Evolutionary conservation across 129 eudicot species (phyloP), one percentile per base, ranked within the genome.

Genomic region (Artemisia annua): DNA sequence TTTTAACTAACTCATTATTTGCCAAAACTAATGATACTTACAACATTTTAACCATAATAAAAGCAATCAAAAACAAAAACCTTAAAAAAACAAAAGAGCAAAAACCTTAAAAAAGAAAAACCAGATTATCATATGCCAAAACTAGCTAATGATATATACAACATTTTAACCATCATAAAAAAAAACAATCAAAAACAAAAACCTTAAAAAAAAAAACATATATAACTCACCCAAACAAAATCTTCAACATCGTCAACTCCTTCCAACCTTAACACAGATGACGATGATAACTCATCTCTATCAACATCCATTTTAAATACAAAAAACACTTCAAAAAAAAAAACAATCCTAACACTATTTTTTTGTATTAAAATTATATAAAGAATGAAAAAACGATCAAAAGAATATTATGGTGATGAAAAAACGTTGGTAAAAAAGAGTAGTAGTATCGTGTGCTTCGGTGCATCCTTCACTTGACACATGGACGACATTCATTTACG

Each of bases 231-330:
- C 91, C 85, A 83, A 15, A 88, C 82, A 67, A 84, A 90, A 28
- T 88, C 99, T 57, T 88, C 80, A 13, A 95, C 99, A 77, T 90
- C 96, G 55, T 81, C 72, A 67, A 91, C 30, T 17, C 91, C 94
- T 85, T 90, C 86, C 76, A 86, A 63, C 35, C 56, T 61, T 54
- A 83, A 73, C 19, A 76, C 84, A 52, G 92, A 70, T n/a, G 88
- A 32, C 11, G 86, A 74, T 14, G 83, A 80, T 44, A 81, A 77
- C 49, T 63, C 83, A 53, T 53, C 78, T 54, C 68, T 39, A 39
- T 39, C 82, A 17, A 61, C 48, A 65, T 67, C 82, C 82, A 78
- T 78, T 70, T 61, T 17, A 4, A 51, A 61, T 12, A 20, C 11
- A 26, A 0, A 13, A 24, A 0, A 26, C 26, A 24, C 4, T 4